phyloP scores from a whole-genome alignment of 2,329 filamentous ascomycete species.

The Alternaria brassicae region DNA sequence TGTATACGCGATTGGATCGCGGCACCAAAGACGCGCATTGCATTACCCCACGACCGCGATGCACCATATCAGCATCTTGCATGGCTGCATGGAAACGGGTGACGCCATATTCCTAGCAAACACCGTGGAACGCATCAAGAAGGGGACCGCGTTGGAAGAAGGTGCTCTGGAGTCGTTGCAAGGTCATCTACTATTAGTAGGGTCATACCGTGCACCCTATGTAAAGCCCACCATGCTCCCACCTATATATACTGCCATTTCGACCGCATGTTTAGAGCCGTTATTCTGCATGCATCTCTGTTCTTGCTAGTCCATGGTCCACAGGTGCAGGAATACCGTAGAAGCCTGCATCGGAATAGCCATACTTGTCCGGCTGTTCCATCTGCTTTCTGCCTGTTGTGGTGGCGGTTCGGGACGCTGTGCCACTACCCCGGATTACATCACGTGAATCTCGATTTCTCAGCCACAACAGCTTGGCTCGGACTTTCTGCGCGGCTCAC shows the following conservation, averaged over 20 bases:
- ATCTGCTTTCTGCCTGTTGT: background rate
- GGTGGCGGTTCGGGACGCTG: background rate
- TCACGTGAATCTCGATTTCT: slow-evolving; percentile 27
- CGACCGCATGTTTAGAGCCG: background rate
- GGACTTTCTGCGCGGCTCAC: slow-evolving; percentile 27
- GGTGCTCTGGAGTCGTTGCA: background rate
- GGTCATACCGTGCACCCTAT: background rate
- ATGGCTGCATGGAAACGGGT: background rate
- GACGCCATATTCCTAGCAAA: background rate
- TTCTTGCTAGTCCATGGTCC: background rate
- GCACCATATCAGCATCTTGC: background rate
- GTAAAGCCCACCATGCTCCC: background rate
- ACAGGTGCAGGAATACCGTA: background rate
- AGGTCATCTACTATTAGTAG: background rate
- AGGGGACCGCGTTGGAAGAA: background rate
- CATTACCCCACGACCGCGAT: slow-evolving; percentile 11
- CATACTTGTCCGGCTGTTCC: background rate
- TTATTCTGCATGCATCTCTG: background rate
- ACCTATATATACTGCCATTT: background rate
- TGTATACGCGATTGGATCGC: slow-evolving; percentile 27
- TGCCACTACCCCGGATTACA: slow-evolving; percentile 21
- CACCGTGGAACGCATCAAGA: no score
- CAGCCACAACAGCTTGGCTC: slow-evolving; percentile 37
- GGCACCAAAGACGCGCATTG: slow-evolving; percentile 11
- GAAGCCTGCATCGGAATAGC: background rate